These are phyloP conservation scores for Phytophthora pistaciae DNA, from an alignment of 352 stramenopile genomes.

Conservation along the genomic window DNA sequence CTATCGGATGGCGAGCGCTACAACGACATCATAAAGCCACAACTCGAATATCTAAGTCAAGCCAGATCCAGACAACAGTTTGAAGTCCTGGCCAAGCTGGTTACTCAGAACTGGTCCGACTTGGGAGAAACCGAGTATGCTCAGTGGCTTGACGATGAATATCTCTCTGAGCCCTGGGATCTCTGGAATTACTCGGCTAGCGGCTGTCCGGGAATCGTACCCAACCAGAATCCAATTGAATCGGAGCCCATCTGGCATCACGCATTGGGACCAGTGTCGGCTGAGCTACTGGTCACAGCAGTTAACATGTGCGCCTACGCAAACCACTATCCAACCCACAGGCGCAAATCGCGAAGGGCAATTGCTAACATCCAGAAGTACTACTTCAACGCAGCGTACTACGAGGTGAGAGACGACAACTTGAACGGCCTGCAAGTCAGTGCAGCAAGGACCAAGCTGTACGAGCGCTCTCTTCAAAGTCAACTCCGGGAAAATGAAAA, in stretches of 20 bases:
- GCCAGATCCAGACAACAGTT: not conserved
- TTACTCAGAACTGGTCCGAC: conserved; percentile 1
- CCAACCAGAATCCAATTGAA: conserved; percentile 7
- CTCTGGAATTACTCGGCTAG: not conserved
- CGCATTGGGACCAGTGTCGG: not conserved
- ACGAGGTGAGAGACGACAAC: too few species aligned
- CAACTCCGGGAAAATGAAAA: not conserved
- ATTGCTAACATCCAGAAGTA: too few species aligned
- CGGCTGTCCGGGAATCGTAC: not conserved
- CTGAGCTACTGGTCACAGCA: not conserved
- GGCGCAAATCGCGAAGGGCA: not conserved
- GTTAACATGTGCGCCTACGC: not conserved
- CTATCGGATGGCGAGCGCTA: not conserved
- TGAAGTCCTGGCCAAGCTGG: not conserved
- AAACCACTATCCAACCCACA: conserved; percentile 3
- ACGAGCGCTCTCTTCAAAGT: not conserved
- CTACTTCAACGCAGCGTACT: too few species aligned
- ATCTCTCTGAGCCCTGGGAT: conserved; percentile 5
- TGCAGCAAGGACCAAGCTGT: not conserved
- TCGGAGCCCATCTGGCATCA: not conserved
- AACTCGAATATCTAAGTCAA: conserved; percentile 6
- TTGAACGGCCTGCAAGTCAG: too few species aligned
- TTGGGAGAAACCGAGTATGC: conserved; percentile 6
- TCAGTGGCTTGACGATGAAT: not conserved
- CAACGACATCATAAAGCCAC: conserved; percentile 11